phyloP scores from a whole-genome alignment of 169 alveolate genomes.

The Ophryocystis elektroscirrha region DNA sequence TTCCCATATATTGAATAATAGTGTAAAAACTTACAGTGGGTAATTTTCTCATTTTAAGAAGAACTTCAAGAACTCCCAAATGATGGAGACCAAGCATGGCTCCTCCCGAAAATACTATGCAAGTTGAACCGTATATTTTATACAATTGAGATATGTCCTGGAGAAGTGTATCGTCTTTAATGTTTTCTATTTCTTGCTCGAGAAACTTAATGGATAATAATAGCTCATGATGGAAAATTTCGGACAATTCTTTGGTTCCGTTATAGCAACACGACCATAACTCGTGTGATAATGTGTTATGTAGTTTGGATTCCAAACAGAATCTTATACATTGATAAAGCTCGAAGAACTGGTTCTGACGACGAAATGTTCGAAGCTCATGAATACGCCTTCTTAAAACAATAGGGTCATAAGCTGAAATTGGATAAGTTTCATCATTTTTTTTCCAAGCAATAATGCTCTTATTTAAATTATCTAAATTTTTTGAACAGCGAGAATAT shows the following conservation, averaged over 20 bases:
- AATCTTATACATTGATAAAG: constrained; percentile 16
- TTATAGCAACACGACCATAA: constrained; percentile 17
- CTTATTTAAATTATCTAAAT: neutral
- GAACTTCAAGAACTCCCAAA: constrained; percentile 12
- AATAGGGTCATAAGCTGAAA: neutral
- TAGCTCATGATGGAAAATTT: neutral
- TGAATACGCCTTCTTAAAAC: neutral
- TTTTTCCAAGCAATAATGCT: neutral
- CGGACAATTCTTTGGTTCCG: constrained; percentile 1
- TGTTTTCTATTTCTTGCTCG: neutral
- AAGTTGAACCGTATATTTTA: neutral
- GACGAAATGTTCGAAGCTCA: constrained; percentile 3
- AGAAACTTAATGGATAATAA: neutral
- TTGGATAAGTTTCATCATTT: neutral
- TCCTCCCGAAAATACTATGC: constrained; percentile 7
- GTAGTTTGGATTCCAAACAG: constrained; percentile 14
- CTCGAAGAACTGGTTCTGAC: constrained; percentile 16
- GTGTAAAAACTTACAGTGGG: neutral
- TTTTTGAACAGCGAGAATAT: neutral
- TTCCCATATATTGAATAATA: neutral
- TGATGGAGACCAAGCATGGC: constrained; percentile 12
- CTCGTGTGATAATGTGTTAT: constrained; percentile 14
- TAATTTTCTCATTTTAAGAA: constrained; percentile 6
- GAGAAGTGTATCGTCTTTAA: neutral
- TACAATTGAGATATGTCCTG: neutral